Evolutionary conservation across 768 basidiomycete species (phyloP), one percentile per base, ranked within the genome.

Genomic region (Epithele typhae): DNA sequence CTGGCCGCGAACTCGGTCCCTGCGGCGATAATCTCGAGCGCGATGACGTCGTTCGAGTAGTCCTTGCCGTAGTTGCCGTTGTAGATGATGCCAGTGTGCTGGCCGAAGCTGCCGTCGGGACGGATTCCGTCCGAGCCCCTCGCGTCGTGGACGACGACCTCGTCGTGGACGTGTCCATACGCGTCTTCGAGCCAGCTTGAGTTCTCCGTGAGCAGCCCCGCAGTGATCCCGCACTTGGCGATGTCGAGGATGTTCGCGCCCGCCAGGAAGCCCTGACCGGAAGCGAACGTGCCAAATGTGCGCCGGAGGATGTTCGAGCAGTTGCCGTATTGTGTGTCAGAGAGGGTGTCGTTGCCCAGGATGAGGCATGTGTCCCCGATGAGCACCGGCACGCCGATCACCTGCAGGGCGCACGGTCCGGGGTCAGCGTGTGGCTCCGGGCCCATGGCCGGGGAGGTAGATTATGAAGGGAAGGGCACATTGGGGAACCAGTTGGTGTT

Each of bases 231-330:
- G 39, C 83, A 76, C 54, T 74, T 77, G 17, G 81, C 79, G 24
- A 86, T 72, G 58, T 87, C 83, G 40, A 85, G 64, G 0, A 74
- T 70, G 55, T 87, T 85, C 5, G 84, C 83, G 12, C 84, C 84
- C 23, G 79, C 78, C n/a, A 83, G 60, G 33, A 67, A 72, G 12
- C 76, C 73, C 1, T 75, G 58, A 22, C 73, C 71, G 54, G 73
- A 69, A 24, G 77, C 61, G 35, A 55, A 62, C 5, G 72, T 64
- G 7, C 61, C 68, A 52, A 79, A 85, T 4, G 79, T 65, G 14
- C 83, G 74, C 6, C 59, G 57, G 1, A 75, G 76, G 45, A 84
- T 80, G 40, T 65, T 55, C 7, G 67, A 68, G 54, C 82, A 84
- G 49, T 73, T 73, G 17, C 52, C 57, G 24, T 67, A 51, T 56